Conservation (phyloP, 169 alveolate genomes). For the Eimeria tenella region DNA sequence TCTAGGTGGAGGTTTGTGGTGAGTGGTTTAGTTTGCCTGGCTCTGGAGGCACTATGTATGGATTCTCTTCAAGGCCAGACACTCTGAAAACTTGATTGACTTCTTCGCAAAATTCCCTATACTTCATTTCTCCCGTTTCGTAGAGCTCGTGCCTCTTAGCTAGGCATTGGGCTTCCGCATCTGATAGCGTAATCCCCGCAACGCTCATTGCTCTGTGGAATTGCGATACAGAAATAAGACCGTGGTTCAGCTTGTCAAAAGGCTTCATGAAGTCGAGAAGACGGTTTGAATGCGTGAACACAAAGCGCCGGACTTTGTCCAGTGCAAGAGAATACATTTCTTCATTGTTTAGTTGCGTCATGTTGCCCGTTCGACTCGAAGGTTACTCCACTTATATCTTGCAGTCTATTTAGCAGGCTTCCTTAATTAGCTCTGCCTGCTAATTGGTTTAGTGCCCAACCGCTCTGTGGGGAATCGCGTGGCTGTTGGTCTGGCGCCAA, state of each 20-base stretch:
- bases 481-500: no score
- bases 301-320: constrained; percentile 18
- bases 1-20: neutral
- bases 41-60: neutral
- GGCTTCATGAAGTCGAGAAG: neutral
- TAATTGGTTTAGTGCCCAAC: no score
- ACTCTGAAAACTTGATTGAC: constrained; percentile 2
- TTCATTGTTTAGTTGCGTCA: neutral
- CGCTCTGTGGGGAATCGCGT: no score
- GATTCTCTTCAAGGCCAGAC: neutral
- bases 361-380: no score
- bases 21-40: constrained; percentile 21
- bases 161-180: neutral
- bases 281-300: neutral
- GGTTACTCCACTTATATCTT: no score
- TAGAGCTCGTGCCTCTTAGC: neutral
- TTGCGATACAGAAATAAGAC: neutral
- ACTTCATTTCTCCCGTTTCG: neutral
- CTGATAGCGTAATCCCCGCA: constrained; percentile 14
- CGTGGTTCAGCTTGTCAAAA: neutral
- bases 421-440: no score
- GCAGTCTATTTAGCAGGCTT: no score
- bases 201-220: neutral
- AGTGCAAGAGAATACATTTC: neutral
- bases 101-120: neutral